These are phyloP conservation scores for Ceratocystis lukuohia DNA, from an alignment of 2,329 filamentous ascomycete species.

Conservation along the genomic window DNA sequence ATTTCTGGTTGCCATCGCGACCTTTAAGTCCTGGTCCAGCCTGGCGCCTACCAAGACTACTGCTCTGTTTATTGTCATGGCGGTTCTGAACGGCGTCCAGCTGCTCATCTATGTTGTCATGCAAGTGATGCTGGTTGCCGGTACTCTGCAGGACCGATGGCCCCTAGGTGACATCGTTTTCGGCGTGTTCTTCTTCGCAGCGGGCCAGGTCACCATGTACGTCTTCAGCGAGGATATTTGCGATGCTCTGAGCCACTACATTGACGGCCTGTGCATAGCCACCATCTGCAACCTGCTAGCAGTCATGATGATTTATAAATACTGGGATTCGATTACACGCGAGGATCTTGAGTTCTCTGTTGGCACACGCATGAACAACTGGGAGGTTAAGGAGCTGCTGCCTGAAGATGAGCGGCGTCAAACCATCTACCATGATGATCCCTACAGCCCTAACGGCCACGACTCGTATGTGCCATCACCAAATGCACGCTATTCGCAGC, in stretches of 20 bases:
- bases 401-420: conserved; percentile 65
- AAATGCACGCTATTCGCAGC: conserved; percentile 15
- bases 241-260: conserved; percentile 70
- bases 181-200: conserved; percentile 79
- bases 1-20: conserved; percentile 76
- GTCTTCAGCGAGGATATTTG: conserved; percentile 80
- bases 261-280: conserved; percentile 88
- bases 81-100: conserved; percentile 79
- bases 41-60: conserved; percentile 73
- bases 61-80: conserved; percentile 81
- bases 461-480: conserved; percentile 21
- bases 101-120: conserved; percentile 73
- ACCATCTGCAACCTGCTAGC: conserved; percentile 85
- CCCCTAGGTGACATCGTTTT: conserved; percentile 84
- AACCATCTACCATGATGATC: conserved; percentile 59
- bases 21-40: conserved; percentile 84
- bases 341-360: conserved; percentile 98
- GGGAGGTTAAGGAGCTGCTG: conserved; percentile 90
- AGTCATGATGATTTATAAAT: conserved; percentile 99
- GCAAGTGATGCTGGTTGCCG: conserved; percentile 76
- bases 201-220: conserved; percentile 86
- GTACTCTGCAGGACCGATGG: conserved; percentile 91
- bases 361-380: conserved; percentile 87
- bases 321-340: conserved; percentile 97
- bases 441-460: conserved; percentile 36